A percentile compares a stretch with the other conserved stretches of the same genome.
Conservation (phyloP, 345 rosid genomes). For the Lepidium didymum region DNA sequence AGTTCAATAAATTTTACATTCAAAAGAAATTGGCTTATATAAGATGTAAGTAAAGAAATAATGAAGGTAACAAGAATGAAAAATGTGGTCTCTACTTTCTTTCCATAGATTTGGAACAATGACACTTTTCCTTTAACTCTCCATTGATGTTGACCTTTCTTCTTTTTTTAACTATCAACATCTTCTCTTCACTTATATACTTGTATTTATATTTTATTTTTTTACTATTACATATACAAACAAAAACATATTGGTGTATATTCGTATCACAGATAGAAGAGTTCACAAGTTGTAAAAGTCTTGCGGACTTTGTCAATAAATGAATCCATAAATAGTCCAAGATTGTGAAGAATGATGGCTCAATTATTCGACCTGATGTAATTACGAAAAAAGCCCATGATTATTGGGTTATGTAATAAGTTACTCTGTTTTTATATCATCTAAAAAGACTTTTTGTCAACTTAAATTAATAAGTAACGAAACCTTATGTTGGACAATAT, state of each 20-base stretch:
- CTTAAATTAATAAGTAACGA: too few relatives aligned
- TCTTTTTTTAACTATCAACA: constrained; percentile 14
- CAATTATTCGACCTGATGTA: neutral
- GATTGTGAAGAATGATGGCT: neutral
- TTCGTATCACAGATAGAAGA: neutral
- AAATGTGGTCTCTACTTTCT: constrained; percentile 27
- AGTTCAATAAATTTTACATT: neutral
- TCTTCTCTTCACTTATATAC: neutral
- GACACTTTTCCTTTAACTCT: constrained; percentile 12
- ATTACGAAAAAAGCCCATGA: neutral
- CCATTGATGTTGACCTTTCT: constrained; percentile 6
- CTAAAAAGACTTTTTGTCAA: too few relatives aligned
- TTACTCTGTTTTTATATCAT: too few relatives aligned
- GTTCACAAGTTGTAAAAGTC: neutral
- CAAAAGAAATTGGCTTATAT: neutral
- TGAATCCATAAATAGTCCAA: neutral
- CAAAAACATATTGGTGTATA: neutral
- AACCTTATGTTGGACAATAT: too few relatives aligned
- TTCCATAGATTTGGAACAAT: constrained; percentile 5
- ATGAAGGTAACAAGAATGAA: constrained; percentile 22
- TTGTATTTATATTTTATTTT: neutral
- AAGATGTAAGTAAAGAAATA: constrained; percentile 17
- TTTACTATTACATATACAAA: neutral
- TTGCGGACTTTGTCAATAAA: neutral
- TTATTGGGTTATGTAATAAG: too few relatives aligned